Conservation (phyloP, 1,139 yeast species). For the Diutina pseudorugosa region DNA sequence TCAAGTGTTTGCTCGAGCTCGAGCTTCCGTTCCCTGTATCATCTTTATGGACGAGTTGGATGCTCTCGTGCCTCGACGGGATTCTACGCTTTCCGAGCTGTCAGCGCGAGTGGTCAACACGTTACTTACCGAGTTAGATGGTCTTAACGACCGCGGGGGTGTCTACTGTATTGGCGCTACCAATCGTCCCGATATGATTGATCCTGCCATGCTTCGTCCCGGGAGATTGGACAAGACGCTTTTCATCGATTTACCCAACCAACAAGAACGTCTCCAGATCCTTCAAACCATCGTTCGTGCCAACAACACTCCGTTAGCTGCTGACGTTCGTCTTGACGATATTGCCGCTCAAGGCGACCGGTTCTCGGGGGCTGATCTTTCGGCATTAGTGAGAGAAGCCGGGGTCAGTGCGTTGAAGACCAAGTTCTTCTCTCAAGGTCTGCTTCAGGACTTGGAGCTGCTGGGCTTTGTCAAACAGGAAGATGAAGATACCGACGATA, state of each 20-base stretch:
- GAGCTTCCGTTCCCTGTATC: slow-evolving; percentile 92
- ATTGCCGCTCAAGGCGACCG: slow-evolving; percentile 56
- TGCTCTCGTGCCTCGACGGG: slow-evolving; percentile 92
- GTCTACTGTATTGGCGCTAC: slow-evolving; percentile 95
- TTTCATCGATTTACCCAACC: slow-evolving; percentile 79
- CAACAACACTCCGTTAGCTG: slow-evolving; percentile 66
- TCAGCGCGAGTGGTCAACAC: slow-evolving; percentile 94
- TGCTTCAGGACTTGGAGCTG: slow-evolving; percentile 34
- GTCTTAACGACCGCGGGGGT: slow-evolving; percentile 84
- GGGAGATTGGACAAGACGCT: slow-evolving; percentile 91
- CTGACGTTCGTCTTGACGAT: slow-evolving; percentile 43
- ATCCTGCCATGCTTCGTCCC: slow-evolving; percentile 96
- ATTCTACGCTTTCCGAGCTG: slow-evolving; percentile 75
- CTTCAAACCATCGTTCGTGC: slow-evolving; percentile 61
- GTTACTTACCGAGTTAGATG: slow-evolving; percentile 84
- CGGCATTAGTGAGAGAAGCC: slow-evolving; percentile 86
- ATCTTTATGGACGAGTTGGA: slow-evolving; percentile 94
- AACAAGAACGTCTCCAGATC: slow-evolving; percentile 69
- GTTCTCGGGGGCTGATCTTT: slow-evolving; percentile 92
- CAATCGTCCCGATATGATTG: slow-evolving; percentile 95
- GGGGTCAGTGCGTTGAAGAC: slow-evolving; percentile 77
- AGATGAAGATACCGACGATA: slow-evolving; percentile 17
- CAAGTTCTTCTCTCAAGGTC: slow-evolving; percentile 38
- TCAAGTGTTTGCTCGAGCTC: slow-evolving; percentile 86
- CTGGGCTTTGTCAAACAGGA: slow-evolving; percentile 27